A percentile compares a stretch with the other conserved stretches of the same genome.
Conservation (phyloP, 31 red algal genomes). For the Odonthalia washingtoniensis region DNA sequence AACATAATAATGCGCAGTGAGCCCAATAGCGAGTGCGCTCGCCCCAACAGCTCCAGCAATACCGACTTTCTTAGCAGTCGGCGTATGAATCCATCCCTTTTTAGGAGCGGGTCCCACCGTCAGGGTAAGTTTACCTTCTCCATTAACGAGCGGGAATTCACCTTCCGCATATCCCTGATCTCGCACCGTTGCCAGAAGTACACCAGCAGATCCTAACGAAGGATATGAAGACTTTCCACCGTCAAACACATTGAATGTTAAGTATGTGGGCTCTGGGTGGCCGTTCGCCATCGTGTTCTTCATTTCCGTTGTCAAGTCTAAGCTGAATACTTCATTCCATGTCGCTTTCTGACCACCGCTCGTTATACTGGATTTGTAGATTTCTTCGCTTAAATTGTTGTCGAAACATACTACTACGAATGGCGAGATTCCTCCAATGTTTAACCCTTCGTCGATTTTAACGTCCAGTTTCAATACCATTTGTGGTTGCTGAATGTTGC, state of each 20-base stretch:
- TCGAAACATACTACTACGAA: conserved; percentile 55
- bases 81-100: conserved; percentile 38
- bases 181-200: conserved; percentile 38
- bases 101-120: neutral
- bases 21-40: conserved; percentile 30
- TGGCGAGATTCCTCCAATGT: conserved; percentile 35
- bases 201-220: conserved; percentile 50
- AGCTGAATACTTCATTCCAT: conserved; percentile 40
- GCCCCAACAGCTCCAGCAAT: conserved; percentile 42
- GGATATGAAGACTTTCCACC: conserved; percentile 29
- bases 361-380: conserved; percentile 24
- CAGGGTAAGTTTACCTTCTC: conserved; percentile 29
- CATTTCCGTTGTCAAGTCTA: conserved; percentile 28
- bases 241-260: conserved; percentile 56
- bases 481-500: too few species aligned
- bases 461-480: conserved; percentile 8
- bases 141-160: conserved; percentile 46
- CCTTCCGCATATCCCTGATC: conserved; percentile 39
- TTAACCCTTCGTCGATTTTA: conserved; percentile 5
- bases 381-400: conserved; percentile 18
- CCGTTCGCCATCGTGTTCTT: conserved; percentile 30
- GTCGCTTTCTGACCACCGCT: conserved; percentile 1
- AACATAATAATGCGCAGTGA: conserved; percentile 19
- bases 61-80: conserved; percentile 11
- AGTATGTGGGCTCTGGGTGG: conserved; percentile 43